Evolutionary conservation across 2,329 filamentous ascomycete species (phyloP).

Genomic region (Fragosphaeria purpurea): DNA sequence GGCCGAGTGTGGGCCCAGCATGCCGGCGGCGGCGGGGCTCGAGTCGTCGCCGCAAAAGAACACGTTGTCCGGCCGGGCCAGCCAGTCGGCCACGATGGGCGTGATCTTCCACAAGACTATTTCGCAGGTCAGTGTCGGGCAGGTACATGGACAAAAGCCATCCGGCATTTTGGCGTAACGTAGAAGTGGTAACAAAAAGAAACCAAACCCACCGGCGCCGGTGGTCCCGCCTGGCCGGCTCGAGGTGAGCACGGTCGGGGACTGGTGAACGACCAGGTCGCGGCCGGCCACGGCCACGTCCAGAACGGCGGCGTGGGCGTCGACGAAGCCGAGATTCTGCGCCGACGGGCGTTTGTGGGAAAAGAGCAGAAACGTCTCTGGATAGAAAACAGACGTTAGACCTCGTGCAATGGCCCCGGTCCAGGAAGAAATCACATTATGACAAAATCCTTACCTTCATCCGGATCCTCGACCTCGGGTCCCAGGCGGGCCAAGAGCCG

Average conservation of each 20-base stretch:
- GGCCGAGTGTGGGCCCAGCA: constrained; percentile 41
- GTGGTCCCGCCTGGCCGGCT: constrained; percentile 53
- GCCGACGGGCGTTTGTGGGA: constrained; percentile 58
- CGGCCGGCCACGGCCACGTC: constrained; percentile 54
- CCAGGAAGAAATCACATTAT: too few relatives aligned
- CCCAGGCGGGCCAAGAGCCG: constrained; percentile 21
- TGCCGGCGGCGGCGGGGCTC: background rate
- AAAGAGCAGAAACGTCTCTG: constrained; percentile 85
- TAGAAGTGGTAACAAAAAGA: background rate
- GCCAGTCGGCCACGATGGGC: constrained; percentile 71
- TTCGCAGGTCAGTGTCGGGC: background rate
- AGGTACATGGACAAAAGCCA: background rate
- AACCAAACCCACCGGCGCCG: constrained; percentile 31
- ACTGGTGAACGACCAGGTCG: constrained; percentile 73
- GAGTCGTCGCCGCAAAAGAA: constrained; percentile 45
- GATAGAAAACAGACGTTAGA: constrained; percentile 1
- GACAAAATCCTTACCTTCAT: constrained; percentile 30
- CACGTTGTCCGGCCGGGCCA: constrained; percentile 52
- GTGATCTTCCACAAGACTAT: constrained; percentile 86
- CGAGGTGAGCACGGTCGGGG: constrained; percentile 70
- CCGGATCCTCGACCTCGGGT: constrained; percentile 36
- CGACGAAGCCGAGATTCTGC: constrained; percentile 75
- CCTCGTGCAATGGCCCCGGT: too few relatives aligned
- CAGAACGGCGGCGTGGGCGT: constrained; percentile 55
- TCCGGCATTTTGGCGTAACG: background rate